Evolutionary conservation across 768 basidiomycete genomes (phyloP), one percentile per base, ranked within the genome.

Genomic region (Gymnopilus dilepis): DNA sequence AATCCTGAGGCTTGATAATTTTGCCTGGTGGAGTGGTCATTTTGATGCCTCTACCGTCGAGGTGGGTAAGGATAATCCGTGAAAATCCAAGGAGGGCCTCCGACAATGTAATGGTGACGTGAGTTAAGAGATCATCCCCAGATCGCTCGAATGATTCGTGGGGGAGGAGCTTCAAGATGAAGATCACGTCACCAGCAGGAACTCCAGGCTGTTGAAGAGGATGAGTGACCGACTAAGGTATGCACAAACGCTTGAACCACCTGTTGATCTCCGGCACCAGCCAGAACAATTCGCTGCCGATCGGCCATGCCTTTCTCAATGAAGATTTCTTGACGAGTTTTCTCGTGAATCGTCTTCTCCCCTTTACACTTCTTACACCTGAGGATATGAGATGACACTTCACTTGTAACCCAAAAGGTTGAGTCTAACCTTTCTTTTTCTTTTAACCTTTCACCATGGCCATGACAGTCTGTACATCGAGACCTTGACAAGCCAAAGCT

Each of bases 361-460:
- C 95, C 97, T 69, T 95, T 95, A 77, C 97, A 99, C 71, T 94
- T 97, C 76, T 96, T 98, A 77, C 96, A 98, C 66, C 95, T 97
- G 28, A 7, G 17, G 6, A 4, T 38, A 4, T 13, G 12, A 30
- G 22, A 4, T 30, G 9, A 57, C 8, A 37, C 21, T 6, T 4
- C 6, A 40, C 6, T 15, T 7, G 24, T 6, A 15, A 50, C 40
- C 8, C 12, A 53, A 37, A 33, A 47, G 58, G 17, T 6, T 59
- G 50, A 15, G 43, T 69, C 83, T 19, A 65, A 93, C 93, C 88
- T 79, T 67, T 96, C 94, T 69, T 95, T 95, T 67, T 94, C 93
- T 61, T 87, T 86, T 41, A 95, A 72, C 67, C 86, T 90, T 69
- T 85, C 84, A 5, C 92, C 91, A 58, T 73, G 74, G 1, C 91